Evolutionary conservation across 441 rosid species (phyloP).

Genomic region (Euphorbia corollata): DNA sequence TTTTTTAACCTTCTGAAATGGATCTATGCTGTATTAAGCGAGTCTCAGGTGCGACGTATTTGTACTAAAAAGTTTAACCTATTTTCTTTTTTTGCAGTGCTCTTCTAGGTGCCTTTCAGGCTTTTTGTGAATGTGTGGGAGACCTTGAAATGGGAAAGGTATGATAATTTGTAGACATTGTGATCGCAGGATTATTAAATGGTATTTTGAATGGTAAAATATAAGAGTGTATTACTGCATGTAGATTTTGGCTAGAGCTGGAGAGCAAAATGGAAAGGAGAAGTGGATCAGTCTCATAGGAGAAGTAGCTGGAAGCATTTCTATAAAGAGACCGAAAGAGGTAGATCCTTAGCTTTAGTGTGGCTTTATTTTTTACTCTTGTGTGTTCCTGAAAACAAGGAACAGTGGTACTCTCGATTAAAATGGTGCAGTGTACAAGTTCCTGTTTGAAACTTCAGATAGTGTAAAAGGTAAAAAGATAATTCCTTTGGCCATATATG

Average conservation of each 20-base stretch:
- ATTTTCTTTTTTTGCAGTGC: slow-evolving; percentile 51
- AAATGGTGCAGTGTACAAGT: not conserved
- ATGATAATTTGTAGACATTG: slow-evolving; percentile 17
- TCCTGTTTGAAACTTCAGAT: not conserved
- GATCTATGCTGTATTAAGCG: too few species aligned
- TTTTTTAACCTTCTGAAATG: too few species aligned
- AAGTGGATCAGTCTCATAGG: slow-evolving; percentile 95
- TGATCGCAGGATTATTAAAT: not conserved
- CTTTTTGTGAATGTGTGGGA: slow-evolving; percentile 98
- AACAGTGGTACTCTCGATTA: not conserved
- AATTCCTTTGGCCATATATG: not conserved
- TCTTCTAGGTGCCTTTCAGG: slow-evolving; percentile 84
- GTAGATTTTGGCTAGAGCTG: slow-evolving; percentile 88
- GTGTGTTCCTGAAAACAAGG: too few species aligned
- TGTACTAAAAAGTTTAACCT: not conserved
- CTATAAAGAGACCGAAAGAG: slow-evolving; percentile 98
- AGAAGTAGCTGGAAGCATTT: slow-evolving; percentile 77
- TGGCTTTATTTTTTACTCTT: too few species aligned
- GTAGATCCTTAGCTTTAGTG: slow-evolving; percentile 25
- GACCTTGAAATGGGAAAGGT: slow-evolving; percentile 99
- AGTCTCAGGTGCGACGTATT: too few species aligned
- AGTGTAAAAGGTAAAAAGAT: not conserved
- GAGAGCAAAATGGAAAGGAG: slow-evolving; percentile 81
- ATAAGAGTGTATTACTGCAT: slow-evolving; percentile 12
- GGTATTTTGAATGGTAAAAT: slow-evolving; percentile 16